Conservation (phyloP, 78 protist genomes). For the Dictyostelium intermedium region DNA sequence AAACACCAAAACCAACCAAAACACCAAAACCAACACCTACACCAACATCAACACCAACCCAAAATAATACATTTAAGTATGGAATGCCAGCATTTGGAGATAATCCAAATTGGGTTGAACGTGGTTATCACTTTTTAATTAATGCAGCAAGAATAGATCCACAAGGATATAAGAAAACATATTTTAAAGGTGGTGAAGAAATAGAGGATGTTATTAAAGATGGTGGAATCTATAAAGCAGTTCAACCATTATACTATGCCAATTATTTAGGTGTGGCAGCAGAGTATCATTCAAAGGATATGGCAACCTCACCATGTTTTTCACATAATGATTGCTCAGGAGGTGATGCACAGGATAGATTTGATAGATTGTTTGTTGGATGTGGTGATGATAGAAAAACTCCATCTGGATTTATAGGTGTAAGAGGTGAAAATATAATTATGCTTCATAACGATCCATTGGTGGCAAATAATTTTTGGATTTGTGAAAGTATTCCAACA, state of each 20-base stretch:
- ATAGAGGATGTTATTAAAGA: neutral
- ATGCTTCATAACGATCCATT: neutral
- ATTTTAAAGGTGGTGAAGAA: neutral
- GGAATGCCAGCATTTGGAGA: neutral
- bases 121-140: neutral
- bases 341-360: neutral
- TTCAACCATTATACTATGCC: neutral
- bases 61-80: neutral
- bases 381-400: neutral
- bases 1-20: neutral
- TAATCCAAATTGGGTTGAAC: neutral
- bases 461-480: neutral
- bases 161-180: neutral
- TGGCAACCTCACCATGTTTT: conserved; percentile 12
- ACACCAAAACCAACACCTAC: neutral
- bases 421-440: conserved; percentile 3
- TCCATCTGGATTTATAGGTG: neutral
- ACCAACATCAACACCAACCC: neutral
- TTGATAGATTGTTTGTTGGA: neutral
- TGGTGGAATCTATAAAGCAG: neutral
- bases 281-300: neutral
- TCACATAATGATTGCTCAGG: neutral
- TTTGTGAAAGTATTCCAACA: conserved; percentile 6
- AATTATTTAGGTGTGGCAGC: neutral
- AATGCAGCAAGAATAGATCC: conserved; percentile 25